These are phyloP conservation scores for Phalaenopsis hybrid DNA, from an alignment of 116 monocot species.

Conservation along the genomic window DNA sequence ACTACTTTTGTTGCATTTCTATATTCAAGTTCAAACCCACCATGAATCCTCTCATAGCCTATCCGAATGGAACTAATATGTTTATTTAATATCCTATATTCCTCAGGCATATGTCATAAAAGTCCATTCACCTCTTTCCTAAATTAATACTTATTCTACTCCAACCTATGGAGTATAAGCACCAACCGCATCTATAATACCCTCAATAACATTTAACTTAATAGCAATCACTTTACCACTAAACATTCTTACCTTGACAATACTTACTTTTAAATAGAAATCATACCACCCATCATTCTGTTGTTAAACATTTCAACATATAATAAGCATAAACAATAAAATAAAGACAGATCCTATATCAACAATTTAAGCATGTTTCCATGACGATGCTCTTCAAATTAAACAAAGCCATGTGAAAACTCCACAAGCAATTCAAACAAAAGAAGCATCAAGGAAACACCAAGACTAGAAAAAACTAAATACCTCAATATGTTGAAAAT, in stretches of 20 bases:
- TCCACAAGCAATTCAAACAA: background rate
- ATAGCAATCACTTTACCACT: background rate
- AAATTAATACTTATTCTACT: too few relatives aligned
- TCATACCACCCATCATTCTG: background rate
- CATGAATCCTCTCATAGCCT: too few relatives aligned
- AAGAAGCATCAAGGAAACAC: background rate
- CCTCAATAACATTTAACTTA: background rate
- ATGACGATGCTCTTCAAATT: background rate
- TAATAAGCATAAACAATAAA: background rate
- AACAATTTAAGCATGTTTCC: background rate
- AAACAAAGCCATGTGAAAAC: background rate
- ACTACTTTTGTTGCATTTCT: too few relatives aligned
- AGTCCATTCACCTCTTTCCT: too few relatives aligned
- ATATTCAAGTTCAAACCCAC: too few relatives aligned
- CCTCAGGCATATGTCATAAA: too few relatives aligned
- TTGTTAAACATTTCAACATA: background rate
- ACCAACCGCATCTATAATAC: background rate
- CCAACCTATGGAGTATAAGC: background rate
- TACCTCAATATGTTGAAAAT: background rate
- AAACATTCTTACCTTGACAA: background rate
- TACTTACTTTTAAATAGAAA: background rate
- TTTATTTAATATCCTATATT: too few relatives aligned
- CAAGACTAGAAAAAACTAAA: background rate
- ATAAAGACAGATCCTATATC: background rate
- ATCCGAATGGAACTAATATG: too few relatives aligned